Evolutionary conservation across 768 basidiomycete species (phyloP).

Genomic region (Collybia nuda): DNA sequence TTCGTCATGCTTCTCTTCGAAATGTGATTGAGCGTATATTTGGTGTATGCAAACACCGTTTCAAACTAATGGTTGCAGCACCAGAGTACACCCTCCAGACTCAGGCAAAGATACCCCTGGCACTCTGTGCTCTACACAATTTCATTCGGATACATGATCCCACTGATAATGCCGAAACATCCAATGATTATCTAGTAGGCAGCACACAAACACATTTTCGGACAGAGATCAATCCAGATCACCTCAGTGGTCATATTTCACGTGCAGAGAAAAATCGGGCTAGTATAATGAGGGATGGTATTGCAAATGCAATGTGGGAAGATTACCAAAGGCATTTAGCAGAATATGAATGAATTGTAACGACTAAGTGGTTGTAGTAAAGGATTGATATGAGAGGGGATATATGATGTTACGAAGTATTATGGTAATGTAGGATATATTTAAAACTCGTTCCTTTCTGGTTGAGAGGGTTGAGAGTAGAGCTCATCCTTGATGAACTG

Average conservation of each 20-base stretch:
- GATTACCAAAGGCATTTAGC: conserved; percentile 11
- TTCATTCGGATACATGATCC: conserved; percentile 25
- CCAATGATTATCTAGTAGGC: background rate
- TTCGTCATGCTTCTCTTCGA: conserved; percentile 33
- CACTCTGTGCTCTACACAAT: conserved; percentile 25
- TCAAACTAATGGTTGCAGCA: conserved; percentile 14
- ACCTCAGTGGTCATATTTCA: conserved; percentile 9
- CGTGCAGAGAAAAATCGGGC: conserved; percentile 17
- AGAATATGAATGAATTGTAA: background rate
- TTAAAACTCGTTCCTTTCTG: background rate
- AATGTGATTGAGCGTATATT: conserved; percentile 37
- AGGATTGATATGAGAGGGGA: no score
- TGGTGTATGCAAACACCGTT: conserved; percentile 22
- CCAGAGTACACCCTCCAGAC: conserved; percentile 11
- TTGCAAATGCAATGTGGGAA: conserved; percentile 24
- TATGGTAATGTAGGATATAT: no score
- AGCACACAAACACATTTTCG: background rate
- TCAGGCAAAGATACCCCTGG: conserved; percentile 20
- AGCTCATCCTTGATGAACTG: conserved; percentile 9
- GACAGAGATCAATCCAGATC: conserved; percentile 7
- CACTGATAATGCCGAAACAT: conserved; percentile 4
- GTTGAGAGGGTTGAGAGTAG: background rate
- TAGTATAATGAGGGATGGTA: conserved; percentile 13
- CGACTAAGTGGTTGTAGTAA: no score
- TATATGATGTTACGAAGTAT: no score